phyloP scores from a whole-genome alignment of 2,329 filamentous ascomycete species.

The Aspergillus sp. region DNA sequence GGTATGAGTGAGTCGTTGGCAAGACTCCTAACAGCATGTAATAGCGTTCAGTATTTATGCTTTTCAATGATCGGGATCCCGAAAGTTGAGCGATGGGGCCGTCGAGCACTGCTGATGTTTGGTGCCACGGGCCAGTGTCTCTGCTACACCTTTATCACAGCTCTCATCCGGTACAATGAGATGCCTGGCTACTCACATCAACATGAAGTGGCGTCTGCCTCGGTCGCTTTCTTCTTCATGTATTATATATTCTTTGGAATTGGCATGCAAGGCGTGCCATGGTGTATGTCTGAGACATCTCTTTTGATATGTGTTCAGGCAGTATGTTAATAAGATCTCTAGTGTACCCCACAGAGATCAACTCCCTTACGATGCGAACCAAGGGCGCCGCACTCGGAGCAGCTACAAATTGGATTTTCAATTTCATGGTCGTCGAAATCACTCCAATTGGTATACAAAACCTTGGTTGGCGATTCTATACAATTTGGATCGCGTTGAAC shows the following conservation, averaged over 20 bases:
- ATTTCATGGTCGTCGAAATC: constrained; percentile 38
- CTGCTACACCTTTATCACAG: constrained; percentile 53
- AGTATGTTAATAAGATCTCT: no score
- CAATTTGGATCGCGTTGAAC: constrained; percentile 32
- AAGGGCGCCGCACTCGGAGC: constrained; percentile 35
- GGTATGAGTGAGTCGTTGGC: constrained; percentile 38
- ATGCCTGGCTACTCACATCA: constrained; percentile 28
- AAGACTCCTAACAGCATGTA: constrained; percentile 49
- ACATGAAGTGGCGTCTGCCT: constrained; percentile 50
- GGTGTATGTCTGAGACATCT: constrained; percentile 20
- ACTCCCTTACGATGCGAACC: constrained; percentile 37
- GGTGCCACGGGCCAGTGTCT: constrained; percentile 51
- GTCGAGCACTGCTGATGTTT: constrained; percentile 52
- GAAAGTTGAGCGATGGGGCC: constrained; percentile 52
- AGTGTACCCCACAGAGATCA: constrained; percentile 38
- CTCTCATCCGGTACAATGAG: constrained; percentile 36
- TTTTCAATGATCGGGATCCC: constrained; percentile 47
- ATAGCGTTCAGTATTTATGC: constrained; percentile 50
- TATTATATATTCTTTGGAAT: constrained; percentile 45
- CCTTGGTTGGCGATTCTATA: constrained; percentile 35
- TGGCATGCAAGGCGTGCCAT: constrained; percentile 42
- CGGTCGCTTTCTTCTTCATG: constrained; percentile 49
- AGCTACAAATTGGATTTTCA: constrained; percentile 35
- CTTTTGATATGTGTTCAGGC: no score
- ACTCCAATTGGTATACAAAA: constrained; percentile 35